Conservation (phyloP, 208 protist species). For the Angomonas desouzai region DNA sequence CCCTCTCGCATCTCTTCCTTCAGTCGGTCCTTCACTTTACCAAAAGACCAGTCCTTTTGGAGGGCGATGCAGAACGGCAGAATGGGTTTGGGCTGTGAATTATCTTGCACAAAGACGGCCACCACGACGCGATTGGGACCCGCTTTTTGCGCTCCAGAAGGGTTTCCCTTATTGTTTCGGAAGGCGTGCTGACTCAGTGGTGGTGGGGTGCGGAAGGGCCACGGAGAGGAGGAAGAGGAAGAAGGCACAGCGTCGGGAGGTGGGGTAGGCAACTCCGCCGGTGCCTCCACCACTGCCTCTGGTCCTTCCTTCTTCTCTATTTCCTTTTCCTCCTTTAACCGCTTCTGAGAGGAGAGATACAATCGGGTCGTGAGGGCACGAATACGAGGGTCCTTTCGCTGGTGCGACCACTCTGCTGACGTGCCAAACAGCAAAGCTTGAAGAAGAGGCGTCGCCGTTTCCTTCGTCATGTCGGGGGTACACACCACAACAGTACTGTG, state of each 20-base stretch:
- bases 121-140: slow-evolving; percentile 19
- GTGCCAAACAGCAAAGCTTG: background rate
- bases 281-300: too few species aligned
- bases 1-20: slow-evolving; percentile 1
- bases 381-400: background rate
- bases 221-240: slow-evolving; percentile 7
- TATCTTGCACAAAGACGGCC: slow-evolving; percentile 40
- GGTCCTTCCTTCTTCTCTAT: too few species aligned
- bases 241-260: too few species aligned
- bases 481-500: background rate
- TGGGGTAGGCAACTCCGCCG: too few species aligned
- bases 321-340: background rate
- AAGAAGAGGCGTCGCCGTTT: background rate
- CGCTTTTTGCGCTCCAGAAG: slow-evolving; percentile 20
- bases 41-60: slow-evolving; percentile 32
- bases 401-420: background rate
- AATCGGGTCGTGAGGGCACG: background rate
- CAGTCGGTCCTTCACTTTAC: slow-evolving; percentile 28
- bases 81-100: slow-evolving; percentile 2
- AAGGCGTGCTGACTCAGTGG: slow-evolving; percentile 47
- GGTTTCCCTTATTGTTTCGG: slow-evolving; percentile 36
- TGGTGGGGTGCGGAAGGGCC: slow-evolving; percentile 52
- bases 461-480: background rate
- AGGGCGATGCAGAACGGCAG: slow-evolving; percentile 54
- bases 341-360: background rate